Conservation (phyloP, 208 protist species). For the Trypanosoma lewisi region DNA sequence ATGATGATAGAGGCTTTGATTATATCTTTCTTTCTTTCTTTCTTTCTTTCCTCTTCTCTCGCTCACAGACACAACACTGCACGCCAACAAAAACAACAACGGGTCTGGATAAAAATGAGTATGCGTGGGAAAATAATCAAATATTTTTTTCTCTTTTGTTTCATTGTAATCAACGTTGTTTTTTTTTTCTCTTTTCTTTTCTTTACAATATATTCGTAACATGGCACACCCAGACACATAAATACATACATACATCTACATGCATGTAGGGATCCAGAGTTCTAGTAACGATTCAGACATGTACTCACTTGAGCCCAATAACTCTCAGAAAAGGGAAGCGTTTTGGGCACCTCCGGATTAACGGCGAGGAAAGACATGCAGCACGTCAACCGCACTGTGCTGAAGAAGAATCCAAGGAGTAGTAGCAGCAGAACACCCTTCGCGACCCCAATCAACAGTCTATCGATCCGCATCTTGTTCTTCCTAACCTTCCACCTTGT, state of each 20-base stretch:
- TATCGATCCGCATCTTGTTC: conserved; percentile 9
- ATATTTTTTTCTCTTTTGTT: no score
- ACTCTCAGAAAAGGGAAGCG: conserved; percentile 36
- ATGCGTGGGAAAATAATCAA: no score
- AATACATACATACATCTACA: conserved; percentile 3
- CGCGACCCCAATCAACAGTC: conserved; percentile 2
- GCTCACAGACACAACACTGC: not conserved
- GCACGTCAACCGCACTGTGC: conserved; percentile 62
- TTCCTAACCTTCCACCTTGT: not conserved
- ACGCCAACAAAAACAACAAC: not conserved
- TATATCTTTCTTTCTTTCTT: not conserved
- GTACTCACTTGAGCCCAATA: conserved; percentile 48
- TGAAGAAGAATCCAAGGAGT: conserved; percentile 50
- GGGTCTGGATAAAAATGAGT: not conserved
- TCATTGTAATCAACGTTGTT: not conserved
- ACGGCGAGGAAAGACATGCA: conserved; percentile 67
- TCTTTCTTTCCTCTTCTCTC: not conserved
- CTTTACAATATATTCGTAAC: not conserved
- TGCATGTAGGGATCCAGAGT: not conserved
- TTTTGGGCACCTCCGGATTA: conserved; percentile 38
- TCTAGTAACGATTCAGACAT: conserved; percentile 63
- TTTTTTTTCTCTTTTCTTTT: not conserved
- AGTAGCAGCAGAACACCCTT: conserved; percentile 47
- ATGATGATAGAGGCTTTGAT: no score
- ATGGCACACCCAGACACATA: not conserved